Evolutionary conservation across 2,329 filamentous ascomycete species (phyloP), one percentile per base, ranked within the genome.

Genomic region (Cryoendolithus antarcticus): DNA sequence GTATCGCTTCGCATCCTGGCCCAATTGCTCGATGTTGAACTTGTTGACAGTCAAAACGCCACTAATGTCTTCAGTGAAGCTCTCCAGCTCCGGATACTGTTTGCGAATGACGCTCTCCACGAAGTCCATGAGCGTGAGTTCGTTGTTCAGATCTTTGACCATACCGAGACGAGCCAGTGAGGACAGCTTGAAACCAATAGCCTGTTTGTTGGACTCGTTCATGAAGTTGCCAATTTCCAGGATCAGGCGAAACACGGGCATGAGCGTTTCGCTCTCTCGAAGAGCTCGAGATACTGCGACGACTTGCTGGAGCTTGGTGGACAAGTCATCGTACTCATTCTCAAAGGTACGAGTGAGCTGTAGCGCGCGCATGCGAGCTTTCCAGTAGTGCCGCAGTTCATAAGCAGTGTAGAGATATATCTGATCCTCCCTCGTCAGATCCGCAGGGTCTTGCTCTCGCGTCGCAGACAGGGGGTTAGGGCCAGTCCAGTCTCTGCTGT

Each of bases 71-170:
- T 84, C 77, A 11, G 77, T 70, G 61, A 96, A 96, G 28, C 72
- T 72, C 62, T 95, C 88, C 84, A 88, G 96, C 61, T 95, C 85
- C 2, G 89, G 83, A 50, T 96, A 98, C 59, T 96, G 89, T 57
- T 86, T 91, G 48, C 91, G 82, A 42, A 96, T 89, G 50, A 95
- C 94, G 51, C 89, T 82, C 63, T 98, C 91, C 32, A 98, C 86
- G 33, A 96, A 74, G 62, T 98, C 91, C 41, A 89, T 86, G 57
- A 98, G 82, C 1, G 86, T 95, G 1, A 86, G 89, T 62, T 96
- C 83, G 62, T 98, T 98, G 73, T 95, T 95, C 67, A 94, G 86
- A 58, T 98, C 91, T 66, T 98, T 98, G 56, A 96, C 85, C 88
- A 98, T 96, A 44, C 82, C 88, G 40, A 98, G 69, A 40, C 91